phyloP scores from a whole-genome alignment of 2,329 filamentous ascomycete genomes.

The Dichotomopilus funicola region DNA sequence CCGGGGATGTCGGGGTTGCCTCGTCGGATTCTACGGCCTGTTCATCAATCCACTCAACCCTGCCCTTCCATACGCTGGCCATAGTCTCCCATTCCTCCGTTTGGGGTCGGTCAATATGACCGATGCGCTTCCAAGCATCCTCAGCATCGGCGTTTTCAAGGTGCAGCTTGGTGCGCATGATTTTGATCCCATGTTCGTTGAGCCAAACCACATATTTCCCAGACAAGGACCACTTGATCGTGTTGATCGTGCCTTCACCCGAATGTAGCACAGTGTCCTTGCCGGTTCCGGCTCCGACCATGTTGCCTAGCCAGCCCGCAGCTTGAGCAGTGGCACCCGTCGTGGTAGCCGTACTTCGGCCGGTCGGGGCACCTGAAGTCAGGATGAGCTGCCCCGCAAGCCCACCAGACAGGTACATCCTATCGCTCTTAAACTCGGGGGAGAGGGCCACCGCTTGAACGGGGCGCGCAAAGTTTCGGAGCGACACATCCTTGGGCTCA shows the following conservation, averaged over 20 bases:
- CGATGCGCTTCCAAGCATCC: constrained; percentile 88
- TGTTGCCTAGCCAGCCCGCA: constrained; percentile 83
- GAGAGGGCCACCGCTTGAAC: constrained; percentile 91
- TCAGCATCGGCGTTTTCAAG: constrained; percentile 71
- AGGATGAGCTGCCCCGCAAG: constrained; percentile 81
- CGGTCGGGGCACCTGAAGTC: constrained; percentile 72
- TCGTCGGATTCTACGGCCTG: constrained; percentile 69
- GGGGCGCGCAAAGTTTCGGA: constrained; percentile 89
- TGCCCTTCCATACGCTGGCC: constrained; percentile 89
- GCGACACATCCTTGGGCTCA: constrained; percentile 80
- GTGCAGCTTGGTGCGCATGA: constrained; percentile 85
- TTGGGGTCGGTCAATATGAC: constrained; percentile 83
- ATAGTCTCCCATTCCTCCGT: constrained; percentile 90
- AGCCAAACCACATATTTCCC: constrained; percentile 92
- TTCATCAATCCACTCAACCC: constrained; percentile 90
- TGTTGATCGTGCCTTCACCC: constrained; percentile 84
- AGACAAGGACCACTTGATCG: constrained; percentile 89
- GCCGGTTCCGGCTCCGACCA: constrained; percentile 73
- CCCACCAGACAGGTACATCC: constrained; percentile 85
- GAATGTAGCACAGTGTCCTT: constrained; percentile 84
- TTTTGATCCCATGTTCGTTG: constrained; percentile 95
- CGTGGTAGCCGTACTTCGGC: constrained; percentile 81
- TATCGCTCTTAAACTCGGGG: constrained; percentile 85
- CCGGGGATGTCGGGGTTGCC: constrained; percentile 40
- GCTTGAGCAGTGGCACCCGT: constrained; percentile 77